Percentiles rank a stretch among this genome's conserved stretches.
phyloP scores from a whole-genome alignment of 352 stramenopile species.

The Phytophthora chlamydospora region DNA sequence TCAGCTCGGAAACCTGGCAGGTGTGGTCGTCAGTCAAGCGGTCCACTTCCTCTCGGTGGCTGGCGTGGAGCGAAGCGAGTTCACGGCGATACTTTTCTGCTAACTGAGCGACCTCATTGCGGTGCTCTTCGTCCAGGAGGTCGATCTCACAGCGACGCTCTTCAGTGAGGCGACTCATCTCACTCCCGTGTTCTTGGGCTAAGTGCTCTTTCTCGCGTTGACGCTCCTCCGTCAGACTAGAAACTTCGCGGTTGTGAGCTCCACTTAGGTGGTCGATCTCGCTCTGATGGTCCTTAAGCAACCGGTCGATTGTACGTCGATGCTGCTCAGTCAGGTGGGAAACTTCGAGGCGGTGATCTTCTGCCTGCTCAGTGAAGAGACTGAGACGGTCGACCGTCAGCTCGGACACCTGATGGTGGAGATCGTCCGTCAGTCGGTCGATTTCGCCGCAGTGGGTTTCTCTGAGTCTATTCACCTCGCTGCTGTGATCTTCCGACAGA shows the following conservation, averaged over 20 bases:
- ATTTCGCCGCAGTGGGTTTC: constrained; percentile 6
- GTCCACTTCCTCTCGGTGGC: not conserved
- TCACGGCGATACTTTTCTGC: not conserved
- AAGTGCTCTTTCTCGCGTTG: not conserved
- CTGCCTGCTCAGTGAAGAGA: constrained; percentile 9
- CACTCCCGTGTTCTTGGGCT: not conserved
- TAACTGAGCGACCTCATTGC: constrained; percentile 7
- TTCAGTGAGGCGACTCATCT: not conserved
- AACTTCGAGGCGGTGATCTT: constrained; percentile 12
- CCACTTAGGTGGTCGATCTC: not conserved
- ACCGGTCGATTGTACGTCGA: not conserved
- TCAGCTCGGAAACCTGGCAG: not conserved
- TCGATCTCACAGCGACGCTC: not conserved
- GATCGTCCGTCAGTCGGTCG: constrained; percentile 5
- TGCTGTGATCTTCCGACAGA: constrained; percentile 4
- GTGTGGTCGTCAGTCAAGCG: not conserved
- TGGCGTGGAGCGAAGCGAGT: not conserved
- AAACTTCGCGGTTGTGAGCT: not conserved
- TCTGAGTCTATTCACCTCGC: constrained; percentile 5
- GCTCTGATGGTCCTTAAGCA: not conserved
- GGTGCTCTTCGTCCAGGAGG: not conserved
- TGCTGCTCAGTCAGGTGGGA: not conserved
- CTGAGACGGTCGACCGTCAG: constrained; percentile 13
- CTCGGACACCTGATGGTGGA: constrained; percentile 6
- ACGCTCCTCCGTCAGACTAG: constrained; percentile 1